Base-by-base conservation (phyloP, 1,284 basidiomycete genomes). In the Singerocomus inundabilis region DNA sequence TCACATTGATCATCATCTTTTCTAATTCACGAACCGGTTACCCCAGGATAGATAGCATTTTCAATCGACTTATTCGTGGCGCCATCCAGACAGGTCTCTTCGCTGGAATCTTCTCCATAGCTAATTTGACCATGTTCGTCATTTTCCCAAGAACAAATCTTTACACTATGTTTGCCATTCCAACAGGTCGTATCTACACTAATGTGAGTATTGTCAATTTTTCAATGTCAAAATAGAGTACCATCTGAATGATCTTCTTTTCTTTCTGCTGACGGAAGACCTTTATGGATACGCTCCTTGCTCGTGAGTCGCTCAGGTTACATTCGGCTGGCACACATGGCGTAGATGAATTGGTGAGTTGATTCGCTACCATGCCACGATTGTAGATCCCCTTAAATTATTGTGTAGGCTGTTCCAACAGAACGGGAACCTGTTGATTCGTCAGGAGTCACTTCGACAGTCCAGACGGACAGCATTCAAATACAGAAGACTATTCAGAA, bases 61-160 rank as follows among this genome's bases (percentile, higher is more conserved):
- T 79, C 45, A 71, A 74, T 49, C 68, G 71, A 33, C 64, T 78
- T 6, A 77, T 76, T 51, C 69, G 75, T 21, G 73, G 73, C 21
- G 73, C 74, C 10, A 59, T 79, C 18, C 76, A 76, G 50, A 78
- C 76, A 4, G 70, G 68, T 28, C 54, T 78, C 6, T 77, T 78
- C 44, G 71, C 69, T 4, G 70, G 67, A 0, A 62, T 77, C 9
- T 78, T 78, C 51, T 71, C 75, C 9, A 44, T 76, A 16, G 70
- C 65, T 4, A 72, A 75, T 51, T 53, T 77, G 41, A 67, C 74
- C 49, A 68, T 70, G 9, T 78, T 77, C 58, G 44, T 71, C 16
- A 29, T 48, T 36, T 45, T 53, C 9, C 67, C 62, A 1, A 49
- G 42, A 3, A 63, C 58, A 6, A 58, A 67, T 36, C 44, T 66